Evolutionary conservation across 164 flowering plant genomes (phyloP).

Genomic region (Sedum album): DNA sequence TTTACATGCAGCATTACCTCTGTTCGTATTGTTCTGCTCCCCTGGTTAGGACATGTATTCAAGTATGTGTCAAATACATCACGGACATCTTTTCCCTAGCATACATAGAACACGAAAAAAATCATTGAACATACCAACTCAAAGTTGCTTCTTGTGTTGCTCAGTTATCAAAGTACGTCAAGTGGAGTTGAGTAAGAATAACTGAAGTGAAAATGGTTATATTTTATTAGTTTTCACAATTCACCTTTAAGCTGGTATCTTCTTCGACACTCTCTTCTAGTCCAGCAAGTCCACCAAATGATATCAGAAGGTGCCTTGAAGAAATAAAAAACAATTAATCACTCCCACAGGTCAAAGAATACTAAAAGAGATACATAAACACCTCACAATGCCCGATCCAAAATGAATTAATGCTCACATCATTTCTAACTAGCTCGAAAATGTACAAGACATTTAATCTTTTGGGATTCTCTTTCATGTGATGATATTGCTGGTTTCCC

Average conservation of each 20-base stretch:
- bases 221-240: background rate
- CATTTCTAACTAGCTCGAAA: background rate
- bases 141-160: background rate
- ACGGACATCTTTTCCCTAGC: slow-evolving; percentile 45
- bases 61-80: slow-evolving; percentile 52
- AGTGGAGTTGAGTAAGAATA: background rate
- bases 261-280: slow-evolving; percentile 86
- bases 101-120: background rate
- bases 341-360: background rate
- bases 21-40: slow-evolving; percentile 84
- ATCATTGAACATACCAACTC: background rate
- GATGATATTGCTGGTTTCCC: background rate
- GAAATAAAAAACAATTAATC: slow-evolving; percentile 7
- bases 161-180: too few species aligned
- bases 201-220: background rate
- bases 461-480: background rate
- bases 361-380: background rate
- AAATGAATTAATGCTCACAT: background rate
- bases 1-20: slow-evolving; percentile 40
- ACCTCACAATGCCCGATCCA: background rate
- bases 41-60: slow-evolving; percentile 81
- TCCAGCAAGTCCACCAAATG: slow-evolving; percentile 98
- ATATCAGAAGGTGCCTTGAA: slow-evolving; percentile 75
- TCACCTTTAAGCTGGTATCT: slow-evolving; percentile 63
- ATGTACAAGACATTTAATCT: background rate